Evolutionary conservation across 2,329 filamentous ascomycete genomes (phyloP), one percentile per base, ranked within the genome.

Genomic region (Didymella arachidicola): DNA sequence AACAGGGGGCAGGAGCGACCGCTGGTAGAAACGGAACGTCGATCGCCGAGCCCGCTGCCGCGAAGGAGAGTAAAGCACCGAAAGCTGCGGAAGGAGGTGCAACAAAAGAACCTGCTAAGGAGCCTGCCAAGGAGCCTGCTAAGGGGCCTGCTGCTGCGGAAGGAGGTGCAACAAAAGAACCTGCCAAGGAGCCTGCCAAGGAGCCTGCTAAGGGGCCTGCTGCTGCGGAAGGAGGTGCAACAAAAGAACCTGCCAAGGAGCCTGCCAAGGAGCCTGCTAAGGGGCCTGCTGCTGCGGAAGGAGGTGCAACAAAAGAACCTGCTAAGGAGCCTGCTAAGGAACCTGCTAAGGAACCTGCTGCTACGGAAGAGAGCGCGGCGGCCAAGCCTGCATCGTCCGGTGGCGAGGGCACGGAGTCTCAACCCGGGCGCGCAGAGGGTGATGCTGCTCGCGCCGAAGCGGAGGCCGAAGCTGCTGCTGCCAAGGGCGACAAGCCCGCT

Each of bases 351-450:
- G 10, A 30, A 11, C 29, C 29, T 30, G 29, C 29, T 11, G 55
- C 59, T 36, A 26, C 55, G 4, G 43, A 49, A 7, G 38, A 48
- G 22, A 49, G 43, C 1, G 18, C 45, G 25, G 4, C 38, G 8
- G 36, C 47, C 7, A 54, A 54, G 32, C 22, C 50, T 29, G 27
- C 39, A 14, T 53, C 57, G 10, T 53, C 52, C 2, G 63, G 43
- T 19, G 62, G 58, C 30, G 41, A 60, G 32, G 62, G 59, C 8
- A 65, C 59, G 18, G 62, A 61, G 16, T 65, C 63, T 16, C 65
- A 69, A 47, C 65, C 65, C 12, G 66, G 64, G n/a, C 64, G 63
- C 16, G 64, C 62, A 29, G 68, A 69, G 56, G 66, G 66, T 11
- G 61, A 68, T 45, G 65, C 69, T 4, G 63, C 67, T 2, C 51